Evolutionary conservation across 306 rosid species (phyloP), one percentile per base, ranked within the genome.

Genomic region (Ormosia emarginata): DNA sequence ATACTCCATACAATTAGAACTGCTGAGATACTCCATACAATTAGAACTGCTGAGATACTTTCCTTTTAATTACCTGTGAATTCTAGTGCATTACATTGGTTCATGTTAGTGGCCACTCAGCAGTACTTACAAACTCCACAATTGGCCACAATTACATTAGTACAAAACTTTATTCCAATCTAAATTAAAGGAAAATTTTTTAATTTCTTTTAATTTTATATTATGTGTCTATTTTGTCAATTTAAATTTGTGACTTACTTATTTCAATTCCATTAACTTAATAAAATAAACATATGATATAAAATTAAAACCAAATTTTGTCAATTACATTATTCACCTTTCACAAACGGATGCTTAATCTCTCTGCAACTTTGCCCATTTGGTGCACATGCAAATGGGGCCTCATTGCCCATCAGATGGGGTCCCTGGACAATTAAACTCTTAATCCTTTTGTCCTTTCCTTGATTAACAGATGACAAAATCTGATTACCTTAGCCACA

Each of bases 371-470:
- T 79, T 78, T 84, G 86, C 70, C 70, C 80, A 74, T 55, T 81
- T 78, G 86, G 46, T 52, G 86, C 86, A 81, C 90, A 78, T 84
- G 90, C 78, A 68, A 67, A 74, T 84, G 88, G 85, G 80, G 58
- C 79, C 84, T 78, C 85, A 39, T 18, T 47, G 86, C 81, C 76
- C 74, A 67, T 81, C 58, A 56, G 59, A 32, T 69, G 67, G 82
- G 86, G 73, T 46, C 82, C 71, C 75, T 8, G 2, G 13, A 36
- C 70, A 12, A 80, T 84, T 84, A 84, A 78, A 57, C 68, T 36
- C 88, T 64, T 67, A 83, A 78, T 81, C 82, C 81, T 61, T 76
- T 67, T 67, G 84, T 84, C 71, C 18, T 71, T 84, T 55, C 84
- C 49, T 67, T 44, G 57, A 67, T 87, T 61, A 81, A 69, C 64